These are phyloP conservation scores for Hymenotorrendiella dingleyae DNA, from an alignment of 2,329 filamentous ascomycete genomes.

Conservation along the genomic window DNA sequence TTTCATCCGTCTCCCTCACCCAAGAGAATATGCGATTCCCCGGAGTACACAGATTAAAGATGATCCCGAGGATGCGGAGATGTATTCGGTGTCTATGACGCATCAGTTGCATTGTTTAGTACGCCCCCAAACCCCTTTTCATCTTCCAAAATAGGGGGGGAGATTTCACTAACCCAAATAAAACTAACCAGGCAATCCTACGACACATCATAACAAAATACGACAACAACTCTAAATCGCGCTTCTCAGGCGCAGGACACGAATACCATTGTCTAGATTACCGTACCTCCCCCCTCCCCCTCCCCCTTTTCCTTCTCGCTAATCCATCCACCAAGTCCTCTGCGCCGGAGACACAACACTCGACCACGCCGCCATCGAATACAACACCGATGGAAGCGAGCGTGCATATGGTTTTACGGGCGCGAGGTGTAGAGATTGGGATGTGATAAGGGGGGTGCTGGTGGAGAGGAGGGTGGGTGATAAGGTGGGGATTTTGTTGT, in stretches of 20 bases:
- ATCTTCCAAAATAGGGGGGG: not conserved
- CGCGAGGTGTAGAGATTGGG: slow-evolving; percentile 27
- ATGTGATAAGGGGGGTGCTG: slow-evolving; percentile 21
- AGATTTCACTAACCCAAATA: not conserved
- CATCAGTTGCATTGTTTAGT: slow-evolving; percentile 29
- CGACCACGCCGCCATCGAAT: slow-evolving; percentile 22
- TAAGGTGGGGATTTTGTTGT: slow-evolving; percentile 23
- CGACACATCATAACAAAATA: slow-evolving; percentile 28
- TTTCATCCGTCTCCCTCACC: slow-evolving; percentile 25
- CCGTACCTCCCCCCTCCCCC: slow-evolving; percentile 12
- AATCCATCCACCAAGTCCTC: slow-evolving; percentile 1
- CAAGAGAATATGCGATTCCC: slow-evolving; percentile 26
- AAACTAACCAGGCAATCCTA: slow-evolving; percentile 18
- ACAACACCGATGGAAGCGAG: slow-evolving; percentile 20
- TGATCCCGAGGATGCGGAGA: slow-evolving; percentile 22
- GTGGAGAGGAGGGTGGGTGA: slow-evolving; percentile 22
- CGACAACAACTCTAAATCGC: slow-evolving; percentile 23
- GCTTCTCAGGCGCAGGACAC: slow-evolving; percentile 27
- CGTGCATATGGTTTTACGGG: slow-evolving; percentile 21
- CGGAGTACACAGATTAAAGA: slow-evolving; percentile 20
- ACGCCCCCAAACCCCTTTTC: not conserved
- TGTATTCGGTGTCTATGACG: slow-evolving; percentile 26
- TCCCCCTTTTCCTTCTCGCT: not conserved
- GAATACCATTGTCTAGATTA: slow-evolving; percentile 30
- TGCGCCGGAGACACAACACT: slow-evolving; percentile 29